A percentile compares a stretch with the other conserved stretches of the same genome.
phyloP scores from a whole-genome alignment of 768 basidiomycete genomes.

The Trametes meyenii region DNA sequence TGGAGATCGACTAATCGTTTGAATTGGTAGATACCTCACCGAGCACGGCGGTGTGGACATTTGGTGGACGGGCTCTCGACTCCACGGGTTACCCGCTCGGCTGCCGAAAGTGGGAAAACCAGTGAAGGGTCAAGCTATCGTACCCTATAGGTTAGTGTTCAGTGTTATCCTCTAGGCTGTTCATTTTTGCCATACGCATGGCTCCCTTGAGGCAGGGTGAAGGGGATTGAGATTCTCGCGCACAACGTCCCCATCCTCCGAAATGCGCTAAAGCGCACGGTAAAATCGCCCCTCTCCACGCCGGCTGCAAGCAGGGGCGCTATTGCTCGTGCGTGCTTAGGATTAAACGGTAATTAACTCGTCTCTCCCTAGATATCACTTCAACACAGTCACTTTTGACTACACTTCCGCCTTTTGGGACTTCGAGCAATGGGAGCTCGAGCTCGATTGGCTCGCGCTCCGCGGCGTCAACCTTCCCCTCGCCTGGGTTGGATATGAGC shows the following conservation, averaged over 20 bases:
- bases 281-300: background rate
- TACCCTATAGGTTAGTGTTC: slow-evolving; percentile 37
- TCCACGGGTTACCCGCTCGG: slow-evolving; percentile 33
- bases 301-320: background rate
- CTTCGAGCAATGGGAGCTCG: slow-evolving; percentile 43
- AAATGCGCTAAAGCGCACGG: background rate
- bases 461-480: slow-evolving; percentile 46
- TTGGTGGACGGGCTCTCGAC: slow-evolving; percentile 47
- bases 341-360: background rate
- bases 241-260: background rate
- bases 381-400: slow-evolving; percentile 47
- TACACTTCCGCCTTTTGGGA: slow-evolving; percentile 45
- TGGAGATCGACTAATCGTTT: background rate
- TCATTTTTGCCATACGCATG: too few relatives aligned
- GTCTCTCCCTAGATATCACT: slow-evolving; percentile 34
- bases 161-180: background rate
- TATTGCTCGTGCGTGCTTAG: background rate
- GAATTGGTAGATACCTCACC: slow-evolving; percentile 37
- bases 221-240: background rate
- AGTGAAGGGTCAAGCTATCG: slow-evolving; percentile 38
- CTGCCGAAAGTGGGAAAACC: slow-evolving; percentile 38
- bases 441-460: slow-evolving; percentile 46
- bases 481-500: slow-evolving; percentile 46
- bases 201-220: background rate
- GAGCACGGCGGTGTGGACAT: slow-evolving; percentile 43